phyloP scores from a whole-genome alignment of 768 basidiomycete species.

The Tricholoma hemisulphureum region DNA sequence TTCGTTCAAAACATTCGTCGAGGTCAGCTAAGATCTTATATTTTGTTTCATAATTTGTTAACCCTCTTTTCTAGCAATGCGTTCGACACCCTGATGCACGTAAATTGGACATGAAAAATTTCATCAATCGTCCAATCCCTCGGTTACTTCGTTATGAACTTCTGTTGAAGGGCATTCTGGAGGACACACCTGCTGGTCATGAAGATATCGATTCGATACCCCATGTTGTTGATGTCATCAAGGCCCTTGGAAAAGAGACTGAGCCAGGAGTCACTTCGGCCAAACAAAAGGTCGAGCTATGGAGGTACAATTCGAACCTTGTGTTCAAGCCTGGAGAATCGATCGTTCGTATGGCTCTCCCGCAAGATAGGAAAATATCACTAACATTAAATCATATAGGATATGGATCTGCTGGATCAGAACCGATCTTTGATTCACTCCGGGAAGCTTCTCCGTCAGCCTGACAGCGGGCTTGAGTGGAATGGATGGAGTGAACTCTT shows the following conservation, averaged over 20 bases:
- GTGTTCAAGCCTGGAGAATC: constrained; percentile 77
- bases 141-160: constrained; percentile 87
- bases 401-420: constrained; percentile 87
- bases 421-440: constrained; percentile 82
- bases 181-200: constrained; percentile 69
- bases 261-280: constrained; percentile 85
- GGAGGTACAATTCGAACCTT: constrained; percentile 79
- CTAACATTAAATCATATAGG: constrained; percentile 38
- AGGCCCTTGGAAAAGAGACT: constrained; percentile 79
- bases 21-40: constrained; percentile 41
- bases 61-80: constrained; percentile 33
- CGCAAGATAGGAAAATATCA: too few relatives aligned
- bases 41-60: constrained; percentile 12
- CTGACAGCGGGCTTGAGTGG: constrained; percentile 86
- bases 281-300: constrained; percentile 86
- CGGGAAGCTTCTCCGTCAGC: constrained; percentile 80
- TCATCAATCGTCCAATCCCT: constrained; percentile 90
- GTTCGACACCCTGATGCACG: constrained; percentile 72
- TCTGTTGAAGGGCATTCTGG: constrained; percentile 75
- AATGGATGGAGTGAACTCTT: constrained; percentile 89
- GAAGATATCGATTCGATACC: constrained; percentile 84
- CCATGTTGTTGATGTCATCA: constrained; percentile 84
- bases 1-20: constrained; percentile 78
- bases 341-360: constrained; percentile 40
- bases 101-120: constrained; percentile 87